These are phyloP conservation scores for Chamaenerion angustifolium DNA, from an alignment of 345 rosid species.

Conservation along the genomic window DNA sequence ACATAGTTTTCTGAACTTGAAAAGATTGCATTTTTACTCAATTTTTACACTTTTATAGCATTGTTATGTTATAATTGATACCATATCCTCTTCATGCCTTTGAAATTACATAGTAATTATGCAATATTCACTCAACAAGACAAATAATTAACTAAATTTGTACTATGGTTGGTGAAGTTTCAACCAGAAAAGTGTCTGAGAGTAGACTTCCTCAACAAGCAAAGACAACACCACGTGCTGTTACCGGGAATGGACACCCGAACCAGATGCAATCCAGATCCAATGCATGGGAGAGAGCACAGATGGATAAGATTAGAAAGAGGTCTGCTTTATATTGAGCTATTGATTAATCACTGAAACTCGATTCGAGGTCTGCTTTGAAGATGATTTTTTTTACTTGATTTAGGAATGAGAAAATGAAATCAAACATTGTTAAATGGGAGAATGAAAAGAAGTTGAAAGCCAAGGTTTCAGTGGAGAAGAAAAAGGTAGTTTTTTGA, in stretches of 20 bases:
- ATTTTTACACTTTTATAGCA: too few relatives aligned
- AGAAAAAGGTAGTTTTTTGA: constrained; percentile 29
- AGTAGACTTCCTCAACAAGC: neutral
- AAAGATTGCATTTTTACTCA: too few relatives aligned
- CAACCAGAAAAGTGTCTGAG: neutral
- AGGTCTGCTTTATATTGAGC: constrained; percentile 15
- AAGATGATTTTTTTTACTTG: neutral
- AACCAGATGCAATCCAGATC: constrained; percentile 19
- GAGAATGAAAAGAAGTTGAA: constrained; percentile 52
- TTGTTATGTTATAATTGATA: too few relatives aligned
- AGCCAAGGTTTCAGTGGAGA: constrained; percentile 41
- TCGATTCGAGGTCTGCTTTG: neutral
- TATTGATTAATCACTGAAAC: neutral
- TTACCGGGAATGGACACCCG: constrained; percentile 6
- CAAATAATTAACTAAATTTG: neutral
- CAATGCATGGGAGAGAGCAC: constrained; percentile 60
- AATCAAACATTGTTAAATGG: constrained; percentile 45
- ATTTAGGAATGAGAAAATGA: constrained; percentile 51
- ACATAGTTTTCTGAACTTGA: too few relatives aligned
- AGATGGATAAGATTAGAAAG: constrained; percentile 31
- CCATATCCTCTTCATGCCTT: too few relatives aligned
- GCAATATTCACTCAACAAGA: too few relatives aligned
- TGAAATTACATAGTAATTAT: too few relatives aligned
- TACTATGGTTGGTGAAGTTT: neutral
- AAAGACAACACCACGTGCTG: neutral